Evolutionary conservation across 176 grass and related monocot species (phyloP), one percentile per base, ranked within the genome.

Genomic region (Triticum dicoccoides): DNA sequence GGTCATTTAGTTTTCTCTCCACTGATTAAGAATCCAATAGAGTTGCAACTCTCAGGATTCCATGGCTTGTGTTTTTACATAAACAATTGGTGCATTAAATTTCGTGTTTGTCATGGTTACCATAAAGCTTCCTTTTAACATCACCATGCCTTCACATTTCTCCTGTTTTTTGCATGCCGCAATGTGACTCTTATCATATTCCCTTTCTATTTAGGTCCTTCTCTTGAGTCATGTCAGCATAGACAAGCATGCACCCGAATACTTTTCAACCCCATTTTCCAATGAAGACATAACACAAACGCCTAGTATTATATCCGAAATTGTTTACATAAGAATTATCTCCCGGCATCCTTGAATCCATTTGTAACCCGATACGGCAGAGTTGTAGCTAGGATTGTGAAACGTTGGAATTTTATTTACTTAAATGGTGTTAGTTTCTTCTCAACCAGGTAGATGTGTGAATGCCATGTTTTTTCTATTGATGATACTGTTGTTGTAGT

Each of bases 401-500:
- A 82, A 69, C 11, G 29, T 61, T 86, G 15, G 25, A 71, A 62
- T 8, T 87, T 56, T 59, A 3, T 59, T 59, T 59, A 59, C 20
- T 59, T 59, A 59, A 8, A 21, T 59, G 51, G 18, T 54, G 51
- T 54, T 54, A 21, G 56, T 59, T 7, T 76, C 42, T 49, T 75
- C 41, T 30, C 47, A 51, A 5, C 73, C 69, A 72, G 20, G 37
- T 42, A 42, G 69, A 72, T 45, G 39, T 41, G 41, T 73, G n/a
- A 45, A 73, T 45, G 21, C 37, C 39, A 27, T 59, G n/a, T 39
- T 65, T 9, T 80, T 68, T 84, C 52, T 59, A 54, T 38, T 72
- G 45, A 67, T 35, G 69, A 69, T 85, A 65, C 12, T 90, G 15
- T 78, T 58, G 37, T 83, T 73, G 82, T 61, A 98, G 95, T 85